Evolutionary conservation across 805 yeast genomes (phyloP).

Genomic region (Candida mattraensis): DNA sequence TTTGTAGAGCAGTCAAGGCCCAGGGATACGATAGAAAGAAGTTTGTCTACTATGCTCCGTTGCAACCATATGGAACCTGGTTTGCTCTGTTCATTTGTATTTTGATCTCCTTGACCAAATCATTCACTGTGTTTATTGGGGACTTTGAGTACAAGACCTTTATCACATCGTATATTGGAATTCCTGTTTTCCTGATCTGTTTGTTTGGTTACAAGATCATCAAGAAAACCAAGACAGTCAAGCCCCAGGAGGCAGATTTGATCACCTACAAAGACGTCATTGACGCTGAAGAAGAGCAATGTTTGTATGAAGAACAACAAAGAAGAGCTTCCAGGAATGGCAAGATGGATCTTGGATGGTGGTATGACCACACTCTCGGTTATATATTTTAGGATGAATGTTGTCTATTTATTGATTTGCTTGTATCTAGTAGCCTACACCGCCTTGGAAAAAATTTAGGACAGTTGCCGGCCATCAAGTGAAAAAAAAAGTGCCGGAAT

Average conservation of each 20-base stretch:
- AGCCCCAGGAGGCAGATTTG: conserved; percentile 61
- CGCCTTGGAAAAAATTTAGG: no score
- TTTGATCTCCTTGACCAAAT: conserved; percentile 61
- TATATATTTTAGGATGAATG: conserved; percentile 24
- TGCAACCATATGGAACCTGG: conserved; percentile 68
- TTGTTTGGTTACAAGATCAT: conserved; percentile 60
- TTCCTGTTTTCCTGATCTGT: conserved; percentile 60
- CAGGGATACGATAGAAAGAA: conserved; percentile 62
- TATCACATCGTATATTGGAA: conserved; percentile 76
- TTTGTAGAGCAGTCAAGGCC: conserved; percentile 61
- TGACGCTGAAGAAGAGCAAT: conserved; percentile 52
- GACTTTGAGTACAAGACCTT: conserved; percentile 61
- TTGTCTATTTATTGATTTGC: conserved; percentile 7
- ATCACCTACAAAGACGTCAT: conserved; percentile 53
- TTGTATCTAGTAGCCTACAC: no score
- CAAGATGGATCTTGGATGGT: conserved; percentile 24
- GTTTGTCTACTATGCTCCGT: conserved; percentile 62
- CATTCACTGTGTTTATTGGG: conserved; percentile 67
- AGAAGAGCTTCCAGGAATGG: conserved; percentile 18
- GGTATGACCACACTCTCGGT: conserved; percentile 33
- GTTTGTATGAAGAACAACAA: conserved; percentile 19
- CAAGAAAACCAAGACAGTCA: conserved; percentile 47
- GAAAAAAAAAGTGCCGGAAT: conserved; percentile 5
- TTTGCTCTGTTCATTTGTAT: conserved; percentile 54
- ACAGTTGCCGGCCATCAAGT: no score